Base-by-base conservation (phyloP, 2,329 filamentous ascomycete species). In the Dothidotthia symphoricarpi region DNA sequence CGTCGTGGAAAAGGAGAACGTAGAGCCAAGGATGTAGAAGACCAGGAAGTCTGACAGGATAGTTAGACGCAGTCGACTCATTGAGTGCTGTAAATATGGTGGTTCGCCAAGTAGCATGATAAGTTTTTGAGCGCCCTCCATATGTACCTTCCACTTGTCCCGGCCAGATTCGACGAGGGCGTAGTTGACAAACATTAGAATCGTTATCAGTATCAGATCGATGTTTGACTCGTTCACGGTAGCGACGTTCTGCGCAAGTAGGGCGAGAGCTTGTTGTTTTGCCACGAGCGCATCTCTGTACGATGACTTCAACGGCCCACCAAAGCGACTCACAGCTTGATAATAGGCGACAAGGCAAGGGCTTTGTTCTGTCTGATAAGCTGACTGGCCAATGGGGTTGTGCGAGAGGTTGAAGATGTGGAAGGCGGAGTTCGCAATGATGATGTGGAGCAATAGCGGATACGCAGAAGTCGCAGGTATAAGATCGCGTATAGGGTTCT, bases 131-230 rank as follows among this genome's bases (percentile, higher is more conserved):
- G 73, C 74, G 6, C 74, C 74, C 41, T 74, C 71, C 32, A 75
- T 66, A 41, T 77, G 74, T 24, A 72, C 68, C 46, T 69, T 75
- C 74, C 74, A 77, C 24, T 73, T 69, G 9, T 72, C 73, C 32
- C 66, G 69, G 11, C 74, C 74, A 1, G 74, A 76, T 43, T 75
- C 72, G 4, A 76, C 66, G 4, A 75, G 59, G 37, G 75, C 73
- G 41, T 75, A 69, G 14, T 75, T 68, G 39, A 75, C 70, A 39
- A 76, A 70, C 4, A 76, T 60, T 14, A 76, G 61, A 16, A 75
- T 73, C 0, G 70, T 67, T 12, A 70, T 70, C 31, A 76, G 42
- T 19, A 70, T 62, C 13, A 75, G 57, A 29, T 75, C 71, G 26
- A 65, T 57, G 31, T 65, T 65, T 0, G 47, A 43, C 6, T 49